phyloP scores from a whole-genome alignment of 176 grass and related monocot species.

The Areca catechu region DNA sequence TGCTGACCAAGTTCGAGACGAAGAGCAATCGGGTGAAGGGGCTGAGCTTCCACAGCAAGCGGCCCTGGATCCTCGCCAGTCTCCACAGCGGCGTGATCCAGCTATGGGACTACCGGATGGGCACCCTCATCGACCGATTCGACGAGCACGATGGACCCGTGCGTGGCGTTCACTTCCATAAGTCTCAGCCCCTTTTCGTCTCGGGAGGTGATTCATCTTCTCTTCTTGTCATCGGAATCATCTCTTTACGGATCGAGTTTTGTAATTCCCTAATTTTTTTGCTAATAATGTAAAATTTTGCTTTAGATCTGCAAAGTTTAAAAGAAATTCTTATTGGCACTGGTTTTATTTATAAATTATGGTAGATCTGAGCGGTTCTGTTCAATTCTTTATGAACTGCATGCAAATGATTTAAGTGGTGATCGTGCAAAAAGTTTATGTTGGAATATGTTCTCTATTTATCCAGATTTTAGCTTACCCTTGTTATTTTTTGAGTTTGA shows the following conservation, averaged over 20 bases:
- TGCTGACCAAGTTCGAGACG: constrained; percentile 99
- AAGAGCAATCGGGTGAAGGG: constrained; percentile 99
- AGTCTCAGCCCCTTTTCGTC: constrained; percentile 93
- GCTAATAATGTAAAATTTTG: too few relatives aligned
- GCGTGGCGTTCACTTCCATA: constrained; percentile 82
- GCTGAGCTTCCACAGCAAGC: constrained; percentile 77
- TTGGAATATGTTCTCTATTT: too few relatives aligned
- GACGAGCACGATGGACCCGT: constrained; percentile 92
- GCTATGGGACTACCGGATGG: constrained; percentile 95
- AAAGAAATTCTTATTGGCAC: not conserved
- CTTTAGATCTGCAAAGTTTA: too few relatives aligned
- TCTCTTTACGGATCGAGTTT: not conserved
- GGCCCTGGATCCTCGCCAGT: constrained; percentile 79
- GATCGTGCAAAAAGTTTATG: too few relatives aligned
- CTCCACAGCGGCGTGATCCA: constrained; percentile 93
- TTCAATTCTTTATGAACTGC: too few relatives aligned
- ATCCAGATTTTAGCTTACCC: too few relatives aligned
- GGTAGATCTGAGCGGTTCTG: constrained; percentile 7
- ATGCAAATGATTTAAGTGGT: too few relatives aligned
- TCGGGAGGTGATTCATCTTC: constrained; percentile 69
- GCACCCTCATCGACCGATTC: constrained; percentile 87
- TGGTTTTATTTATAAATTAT: constrained; percentile 7
- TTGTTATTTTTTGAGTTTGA: too few relatives aligned
- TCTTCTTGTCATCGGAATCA: not conserved
- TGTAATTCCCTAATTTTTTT: too few relatives aligned